Conservation (phyloP, 2,329 filamentous ascomycete species). For the Fusarium equiseti region DNA sequence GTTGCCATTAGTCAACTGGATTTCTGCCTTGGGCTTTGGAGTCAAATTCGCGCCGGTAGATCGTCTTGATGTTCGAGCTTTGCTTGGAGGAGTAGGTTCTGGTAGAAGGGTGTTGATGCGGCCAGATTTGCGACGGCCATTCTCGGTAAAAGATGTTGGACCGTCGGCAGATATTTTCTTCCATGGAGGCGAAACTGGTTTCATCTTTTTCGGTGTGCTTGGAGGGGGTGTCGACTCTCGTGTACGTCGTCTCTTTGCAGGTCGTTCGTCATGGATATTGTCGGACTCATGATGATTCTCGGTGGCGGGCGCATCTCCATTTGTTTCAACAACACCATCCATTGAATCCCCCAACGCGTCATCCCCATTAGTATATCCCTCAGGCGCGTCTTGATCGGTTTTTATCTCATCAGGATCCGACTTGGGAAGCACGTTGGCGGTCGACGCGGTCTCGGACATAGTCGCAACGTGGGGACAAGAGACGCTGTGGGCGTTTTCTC, state of each 20-base stretch:
- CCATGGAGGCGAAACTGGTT: slow-evolving; percentile 86
- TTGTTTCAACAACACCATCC: slow-evolving; percentile 30
- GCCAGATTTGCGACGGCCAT: slow-evolving; percentile 76
- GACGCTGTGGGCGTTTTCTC: slow-evolving; percentile 64
- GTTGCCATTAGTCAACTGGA: slow-evolving; percentile 44
- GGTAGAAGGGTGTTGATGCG: slow-evolving; percentile 70
- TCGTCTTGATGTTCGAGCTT: slow-evolving; percentile 65
- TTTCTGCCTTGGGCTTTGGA: slow-evolving; percentile 50
- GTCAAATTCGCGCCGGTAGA: slow-evolving; percentile 51
- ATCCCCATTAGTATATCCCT: slow-evolving; percentile 31
- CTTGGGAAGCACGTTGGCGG: slow-evolving; percentile 56
- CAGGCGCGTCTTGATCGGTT: slow-evolving; percentile 43
- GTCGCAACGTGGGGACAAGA: slow-evolving; percentile 59
- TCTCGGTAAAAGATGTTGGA: slow-evolving; percentile 84
- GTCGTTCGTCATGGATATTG: slow-evolving; percentile 59
- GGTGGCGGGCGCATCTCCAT: slow-evolving; percentile 44
- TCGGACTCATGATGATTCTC: slow-evolving; percentile 57
- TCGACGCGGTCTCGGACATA: slow-evolving; percentile 73
- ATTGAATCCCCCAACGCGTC: slow-evolving; percentile 35
- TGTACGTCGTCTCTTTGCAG: slow-evolving; percentile 75
- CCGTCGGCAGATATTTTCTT: slow-evolving; percentile 87
- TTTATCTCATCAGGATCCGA: slow-evolving; percentile 47
- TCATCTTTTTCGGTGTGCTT: slow-evolving; percentile 55
- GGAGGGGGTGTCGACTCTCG: slow-evolving; percentile 61
- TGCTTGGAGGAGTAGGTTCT: slow-evolving; percentile 63